A percentile compares a stretch with the other conserved stretches of the same genome.
These are phyloP conservation scores for Cladosporium halotolerans DNA, from an alignment of 2,329 filamentous ascomycete genomes.

Conservation along the genomic window DNA sequence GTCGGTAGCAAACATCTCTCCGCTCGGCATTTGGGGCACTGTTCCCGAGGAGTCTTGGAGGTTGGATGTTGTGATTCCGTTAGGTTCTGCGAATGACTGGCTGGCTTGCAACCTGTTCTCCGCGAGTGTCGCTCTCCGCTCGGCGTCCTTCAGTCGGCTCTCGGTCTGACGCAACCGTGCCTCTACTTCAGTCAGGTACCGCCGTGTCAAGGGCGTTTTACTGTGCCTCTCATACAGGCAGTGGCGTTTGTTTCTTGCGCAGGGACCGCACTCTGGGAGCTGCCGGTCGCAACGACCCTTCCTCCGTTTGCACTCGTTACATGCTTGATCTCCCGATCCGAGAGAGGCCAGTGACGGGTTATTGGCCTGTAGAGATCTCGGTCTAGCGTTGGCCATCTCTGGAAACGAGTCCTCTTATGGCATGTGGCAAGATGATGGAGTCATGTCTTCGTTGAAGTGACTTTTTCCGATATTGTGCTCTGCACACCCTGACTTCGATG, in stretches of 20 bases:
- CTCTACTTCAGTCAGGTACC: constrained; percentile 42
- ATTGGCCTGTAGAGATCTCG: neutral
- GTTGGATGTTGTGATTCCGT: neutral
- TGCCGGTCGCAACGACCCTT: constrained; percentile 27
- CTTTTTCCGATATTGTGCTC: too few relatives aligned
- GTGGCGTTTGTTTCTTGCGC: constrained; percentile 39
- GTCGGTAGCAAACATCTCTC: too few relatives aligned
- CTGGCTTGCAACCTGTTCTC: constrained; percentile 17
- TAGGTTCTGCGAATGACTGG: neutral
- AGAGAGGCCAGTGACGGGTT: neutral
- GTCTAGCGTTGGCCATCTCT: too few relatives aligned
- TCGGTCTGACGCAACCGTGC: constrained; percentile 32
- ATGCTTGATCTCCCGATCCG: constrained; percentile 18
- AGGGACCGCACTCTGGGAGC: constrained; percentile 35
- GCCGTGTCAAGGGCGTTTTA: constrained; percentile 45
- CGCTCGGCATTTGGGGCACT: too few relatives aligned
- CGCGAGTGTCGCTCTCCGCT: constrained; percentile 18
- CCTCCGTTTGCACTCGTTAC: constrained; percentile 25
- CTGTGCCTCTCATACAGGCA: constrained; percentile 46
- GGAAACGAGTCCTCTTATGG: too few relatives aligned
- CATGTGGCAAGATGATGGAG: too few relatives aligned
- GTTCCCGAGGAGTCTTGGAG: too few relatives aligned
- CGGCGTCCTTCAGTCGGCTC: constrained; percentile 16
- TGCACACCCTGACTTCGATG: too few relatives aligned
- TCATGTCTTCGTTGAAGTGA: too few relatives aligned